Conservation (phyloP, 129 eudicot species). For the carrot (Daucus carota) region DH1_v3.0 NC_030387.2:12169001-12169500, state of each 20-base stretch:
- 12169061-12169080: not conserved
- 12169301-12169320: conserved; percentile 61
- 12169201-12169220: not conserved
- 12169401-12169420: not conserved
- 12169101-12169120: not conserved
- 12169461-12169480: not conserved
- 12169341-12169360: conserved; percentile 56
- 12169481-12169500: not conserved
- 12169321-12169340: conserved; percentile 56
- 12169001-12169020: not conserved
- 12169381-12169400: not conserved
- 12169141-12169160: not conserved
- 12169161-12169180: not conserved
- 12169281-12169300: conserved; percentile 52
- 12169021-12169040: not conserved
- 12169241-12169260: not conserved
- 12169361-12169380: conserved; percentile 44
- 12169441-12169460: not conserved
- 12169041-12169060: not conserved
- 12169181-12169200: not conserved
- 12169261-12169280: conserved; percentile 57
- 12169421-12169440: not conserved
- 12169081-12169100: not conserved
- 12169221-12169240: not conserved
- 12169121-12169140: not conserved